These are phyloP conservation scores for Fusarium nisikadoi DNA, from an alignment of 2,329 filamentous ascomycete species.

Conservation along the genomic window DNA sequence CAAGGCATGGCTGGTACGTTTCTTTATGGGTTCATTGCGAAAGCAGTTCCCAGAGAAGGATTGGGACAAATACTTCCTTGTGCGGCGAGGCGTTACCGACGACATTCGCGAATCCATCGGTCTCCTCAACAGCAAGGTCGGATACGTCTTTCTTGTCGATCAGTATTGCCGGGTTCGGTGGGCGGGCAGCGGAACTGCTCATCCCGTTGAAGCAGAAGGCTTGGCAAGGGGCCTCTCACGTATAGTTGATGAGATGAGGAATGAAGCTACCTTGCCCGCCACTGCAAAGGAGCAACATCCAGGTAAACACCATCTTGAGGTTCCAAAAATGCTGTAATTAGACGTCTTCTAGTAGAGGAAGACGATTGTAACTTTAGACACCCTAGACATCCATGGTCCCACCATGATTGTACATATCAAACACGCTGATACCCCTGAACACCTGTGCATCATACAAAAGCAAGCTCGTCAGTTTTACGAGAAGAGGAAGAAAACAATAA, in stretches of 20 bases:
- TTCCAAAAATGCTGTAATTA: conserved; percentile 44
- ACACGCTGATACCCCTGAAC: conserved; percentile 53
- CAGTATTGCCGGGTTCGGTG: conserved; percentile 89
- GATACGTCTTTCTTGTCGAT: conserved; percentile 93
- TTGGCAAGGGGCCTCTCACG: conserved; percentile 72
- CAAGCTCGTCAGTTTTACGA: conserved; percentile 56
- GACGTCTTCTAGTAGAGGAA: conserved; percentile 24
- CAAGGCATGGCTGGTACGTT: conserved; percentile 67
- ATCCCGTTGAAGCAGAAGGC: conserved; percentile 72
- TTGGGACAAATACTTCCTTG: conserved; percentile 71
- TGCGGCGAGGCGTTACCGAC: conserved; percentile 67
- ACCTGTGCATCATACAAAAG: conserved; percentile 44
- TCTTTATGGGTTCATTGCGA: conserved; percentile 67
- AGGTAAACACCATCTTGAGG: conserved; percentile 47
- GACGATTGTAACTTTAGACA: conserved; percentile 38
- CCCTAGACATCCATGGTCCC: conserved; percentile 40
- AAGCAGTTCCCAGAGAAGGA: conserved; percentile 61
- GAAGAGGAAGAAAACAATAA: conserved; percentile 83
- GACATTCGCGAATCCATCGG: conserved; percentile 72
- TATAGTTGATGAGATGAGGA: conserved; percentile 68
- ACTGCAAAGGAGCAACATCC: conserved; percentile 49
- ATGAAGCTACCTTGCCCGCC: conserved; percentile 48
- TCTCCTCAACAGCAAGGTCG: conserved; percentile 88
- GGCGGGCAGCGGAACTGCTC: conserved; percentile 82
- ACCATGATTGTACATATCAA: conserved; percentile 48